These are phyloP conservation scores for Bjerkandera adusta DNA, from an alignment of 1,284 basidiomycete species.

Conservation along the genomic window DNA sequence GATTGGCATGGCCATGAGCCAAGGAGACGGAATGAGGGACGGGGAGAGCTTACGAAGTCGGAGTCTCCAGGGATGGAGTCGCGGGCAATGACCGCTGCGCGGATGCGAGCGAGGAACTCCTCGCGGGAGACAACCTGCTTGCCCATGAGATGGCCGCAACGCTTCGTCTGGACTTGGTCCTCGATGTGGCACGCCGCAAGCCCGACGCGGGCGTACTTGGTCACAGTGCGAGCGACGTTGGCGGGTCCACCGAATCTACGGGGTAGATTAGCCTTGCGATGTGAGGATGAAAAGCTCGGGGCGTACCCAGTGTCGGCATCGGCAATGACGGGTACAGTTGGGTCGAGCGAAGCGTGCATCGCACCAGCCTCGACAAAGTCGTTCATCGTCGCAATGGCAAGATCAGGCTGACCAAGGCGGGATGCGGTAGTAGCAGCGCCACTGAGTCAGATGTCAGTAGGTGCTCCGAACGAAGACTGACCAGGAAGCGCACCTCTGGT, in stretches of 20 bases:
- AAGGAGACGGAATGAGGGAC: constrained; percentile 31
- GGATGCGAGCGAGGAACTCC: constrained; percentile 74
- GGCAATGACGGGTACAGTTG: constrained; percentile 70
- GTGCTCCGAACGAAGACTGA: too few relatives aligned
- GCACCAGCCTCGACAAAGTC: constrained; percentile 62
- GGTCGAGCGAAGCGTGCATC: constrained; percentile 31
- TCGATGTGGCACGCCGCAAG: constrained; percentile 81
- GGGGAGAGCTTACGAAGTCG: constrained; percentile 50
- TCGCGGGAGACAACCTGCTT: constrained; percentile 79
- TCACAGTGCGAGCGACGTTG: constrained; percentile 76
- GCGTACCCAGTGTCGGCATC: constrained; percentile 76
- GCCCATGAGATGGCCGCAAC: constrained; percentile 79
- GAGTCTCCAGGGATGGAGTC: constrained; percentile 70
- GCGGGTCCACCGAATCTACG: constrained; percentile 71
- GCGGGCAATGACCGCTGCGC: constrained; percentile 72
- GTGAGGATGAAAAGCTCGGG: background rate
- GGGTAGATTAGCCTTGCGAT: background rate
- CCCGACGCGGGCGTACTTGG: constrained; percentile 67
- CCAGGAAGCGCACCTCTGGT: constrained; percentile 48
- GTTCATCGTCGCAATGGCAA: constrained; percentile 79
- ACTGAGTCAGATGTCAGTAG: too few relatives aligned
- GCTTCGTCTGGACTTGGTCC: constrained; percentile 82
- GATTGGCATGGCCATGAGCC: background rate
- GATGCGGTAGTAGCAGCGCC: constrained; percentile 79
- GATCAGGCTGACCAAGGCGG: constrained; percentile 73